phyloP scores from a whole-genome alignment of 2,329 filamentous ascomycete species.

The Cadophora malorum region DNA sequence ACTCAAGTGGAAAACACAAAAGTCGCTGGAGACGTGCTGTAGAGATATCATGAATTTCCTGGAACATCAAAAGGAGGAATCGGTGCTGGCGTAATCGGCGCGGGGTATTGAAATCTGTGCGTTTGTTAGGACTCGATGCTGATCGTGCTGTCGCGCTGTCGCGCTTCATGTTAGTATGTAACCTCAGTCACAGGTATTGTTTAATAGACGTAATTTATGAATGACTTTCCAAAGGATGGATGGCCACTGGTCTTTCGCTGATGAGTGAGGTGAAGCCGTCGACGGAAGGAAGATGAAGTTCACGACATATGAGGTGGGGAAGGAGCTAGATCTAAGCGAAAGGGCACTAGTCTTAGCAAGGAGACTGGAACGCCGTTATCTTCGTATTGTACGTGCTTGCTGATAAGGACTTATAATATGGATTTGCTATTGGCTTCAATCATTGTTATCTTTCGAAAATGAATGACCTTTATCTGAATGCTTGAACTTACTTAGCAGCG shows the following conservation, averaged over 20 bases:
- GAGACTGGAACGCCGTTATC: slow-evolving; percentile 8
- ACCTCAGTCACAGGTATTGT: neutral
- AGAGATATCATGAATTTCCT: slow-evolving; percentile 31
- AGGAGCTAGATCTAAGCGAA: slow-evolving; percentile 11
- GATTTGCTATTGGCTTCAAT: neutral
- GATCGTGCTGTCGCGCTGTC: neutral
- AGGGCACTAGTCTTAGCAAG: neutral
- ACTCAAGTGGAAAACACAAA: slow-evolving; percentile 48
- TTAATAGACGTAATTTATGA: neutral
- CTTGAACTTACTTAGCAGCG: neutral
- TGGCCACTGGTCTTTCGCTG: neutral
- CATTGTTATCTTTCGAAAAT: neutral
- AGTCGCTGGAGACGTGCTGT: slow-evolving; percentile 29
- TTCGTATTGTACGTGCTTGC: slow-evolving; percentile 2
- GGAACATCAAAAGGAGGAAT: slow-evolving; percentile 16
- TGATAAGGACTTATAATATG: neutral
- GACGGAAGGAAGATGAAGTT: slow-evolving; percentile 5
- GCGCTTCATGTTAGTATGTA: neutral
- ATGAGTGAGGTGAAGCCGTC: slow-evolving; percentile 3
- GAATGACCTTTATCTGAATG: neutral
- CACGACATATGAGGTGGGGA: neutral
- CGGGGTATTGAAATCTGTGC: neutral
- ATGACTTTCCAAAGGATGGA: neutral
- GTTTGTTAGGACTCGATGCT: neutral
- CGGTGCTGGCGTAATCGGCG: slow-evolving; percentile 5